phyloP scores from a whole-genome alignment of 495 filamentous ascomycete species.

The Rostrohypoxylon terebratum region DNA sequence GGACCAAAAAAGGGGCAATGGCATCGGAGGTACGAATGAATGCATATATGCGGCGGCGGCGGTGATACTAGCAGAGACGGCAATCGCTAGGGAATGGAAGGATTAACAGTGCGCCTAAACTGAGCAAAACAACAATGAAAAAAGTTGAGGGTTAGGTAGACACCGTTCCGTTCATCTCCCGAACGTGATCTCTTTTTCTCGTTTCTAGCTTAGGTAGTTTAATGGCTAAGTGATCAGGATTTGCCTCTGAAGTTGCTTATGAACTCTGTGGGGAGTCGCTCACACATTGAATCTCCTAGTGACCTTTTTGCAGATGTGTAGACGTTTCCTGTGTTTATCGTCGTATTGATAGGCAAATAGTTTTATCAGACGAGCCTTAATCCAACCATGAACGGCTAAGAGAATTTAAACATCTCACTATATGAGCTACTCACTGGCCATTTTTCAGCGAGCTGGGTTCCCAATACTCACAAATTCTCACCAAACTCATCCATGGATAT shows the following conservation, averaged over 20 bases:
- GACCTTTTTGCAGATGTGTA: background rate
- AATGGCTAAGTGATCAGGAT: slow-evolving; percentile 26
- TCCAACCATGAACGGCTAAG: background rate
- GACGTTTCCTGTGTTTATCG: background rate
- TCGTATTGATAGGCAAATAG: background rate
- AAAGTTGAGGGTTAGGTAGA: slow-evolving; percentile 34
- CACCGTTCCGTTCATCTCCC: slow-evolving; percentile 36
- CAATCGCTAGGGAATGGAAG: slow-evolving; percentile 23
- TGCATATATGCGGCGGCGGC: slow-evolving; percentile 38
- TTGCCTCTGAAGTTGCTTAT: background rate
- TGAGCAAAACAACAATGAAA: background rate
- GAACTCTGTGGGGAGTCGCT: background rate
- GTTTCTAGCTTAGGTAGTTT: slow-evolving; percentile 28
- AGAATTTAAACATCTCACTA: background rate
- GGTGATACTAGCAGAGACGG: slow-evolving; percentile 8
- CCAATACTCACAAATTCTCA: too few species aligned
- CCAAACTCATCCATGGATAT: too few species aligned
- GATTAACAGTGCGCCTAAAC: slow-evolving; percentile 13
- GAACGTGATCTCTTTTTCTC: slow-evolving; percentile 32
- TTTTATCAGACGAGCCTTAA: background rate
- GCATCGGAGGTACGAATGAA: slow-evolving; percentile 13
- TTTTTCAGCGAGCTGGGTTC: background rate
- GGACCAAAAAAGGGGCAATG: slow-evolving; percentile 19
- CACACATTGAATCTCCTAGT: background rate
- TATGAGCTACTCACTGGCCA: background rate